Percentiles rank a stretch among this genome's conserved stretches.
Evolutionary conservation across 371 early-diverging fungal genomes (phyloP).

Genomic region (Apophysomyces elegans): DNA sequence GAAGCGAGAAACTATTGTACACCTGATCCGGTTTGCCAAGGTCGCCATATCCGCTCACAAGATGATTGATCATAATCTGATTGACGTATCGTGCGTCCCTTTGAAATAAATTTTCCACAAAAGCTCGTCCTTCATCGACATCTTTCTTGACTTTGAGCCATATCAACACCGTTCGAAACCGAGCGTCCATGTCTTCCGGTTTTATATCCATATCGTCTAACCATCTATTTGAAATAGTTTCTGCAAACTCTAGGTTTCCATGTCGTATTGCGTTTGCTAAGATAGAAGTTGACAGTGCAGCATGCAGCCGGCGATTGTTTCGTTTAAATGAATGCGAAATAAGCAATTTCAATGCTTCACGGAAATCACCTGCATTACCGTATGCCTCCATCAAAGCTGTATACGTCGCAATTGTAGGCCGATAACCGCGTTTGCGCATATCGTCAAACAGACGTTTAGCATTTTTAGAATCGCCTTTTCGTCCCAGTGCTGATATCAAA

Average conservation of each 20-base stretch:
- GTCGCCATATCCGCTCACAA: conserved; percentile 36
- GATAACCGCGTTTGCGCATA: conserved; percentile 35
- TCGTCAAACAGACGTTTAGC: conserved; percentile 41
- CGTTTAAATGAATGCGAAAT: conserved; percentile 15
- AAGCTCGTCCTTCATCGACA: conserved; percentile 28
- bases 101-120: conserved; percentile 30
- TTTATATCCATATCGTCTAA: conserved; percentile 18
- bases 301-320: conserved; percentile 7
- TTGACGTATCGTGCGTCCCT: conserved; percentile 24
- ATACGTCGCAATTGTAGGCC: conserved; percentile 37
- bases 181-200: conserved; percentile 23
- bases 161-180: conserved; percentile 33
- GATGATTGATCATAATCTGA: conserved; percentile 46
- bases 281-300: conserved; percentile 35
- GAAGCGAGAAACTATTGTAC: conserved; percentile 23
- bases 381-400: conserved; percentile 43
- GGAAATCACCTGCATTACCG: conserved; percentile 41
- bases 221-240: conserved; percentile 17
- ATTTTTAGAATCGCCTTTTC: conserved; percentile 30
- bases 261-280: conserved; percentile 42
- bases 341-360: conserved; percentile 23
- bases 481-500: conserved; percentile 42
- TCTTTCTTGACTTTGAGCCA: conserved; percentile 37
- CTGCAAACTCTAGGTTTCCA: conserved; percentile 25
- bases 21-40: conserved; percentile 23